A percentile compares a stretch with the other conserved stretches of the same genome.
phyloP scores from a whole-genome alignment of 1,139 yeast species.

The Kurtzmaniella natalensis region DNA sequence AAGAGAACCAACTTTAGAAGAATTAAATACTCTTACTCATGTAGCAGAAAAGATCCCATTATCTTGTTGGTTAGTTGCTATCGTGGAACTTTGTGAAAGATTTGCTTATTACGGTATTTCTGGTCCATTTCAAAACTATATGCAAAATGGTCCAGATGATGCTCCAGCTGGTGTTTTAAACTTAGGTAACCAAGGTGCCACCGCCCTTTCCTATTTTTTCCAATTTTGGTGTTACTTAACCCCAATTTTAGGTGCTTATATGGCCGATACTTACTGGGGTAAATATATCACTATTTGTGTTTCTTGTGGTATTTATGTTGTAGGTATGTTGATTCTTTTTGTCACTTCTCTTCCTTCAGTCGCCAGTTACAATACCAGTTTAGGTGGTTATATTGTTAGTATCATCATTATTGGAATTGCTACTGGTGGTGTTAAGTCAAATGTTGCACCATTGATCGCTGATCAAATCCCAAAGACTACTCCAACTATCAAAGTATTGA shows the following conservation, averaged over 20 bases:
- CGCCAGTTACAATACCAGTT: slow-evolving; percentile 40
- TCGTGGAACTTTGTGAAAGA: slow-evolving; percentile 79
- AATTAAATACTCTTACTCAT: slow-evolving; percentile 37
- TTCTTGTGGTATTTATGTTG: slow-evolving; percentile 55
- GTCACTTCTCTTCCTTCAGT: slow-evolving; percentile 69
- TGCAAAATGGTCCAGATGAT: slow-evolving; percentile 49
- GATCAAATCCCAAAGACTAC: slow-evolving; percentile 56
- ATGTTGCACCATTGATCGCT: slow-evolving; percentile 73
- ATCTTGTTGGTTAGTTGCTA: slow-evolving; percentile 66
- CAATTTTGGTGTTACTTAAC: slow-evolving; percentile 83
- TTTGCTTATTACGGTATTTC: slow-evolving; percentile 80
- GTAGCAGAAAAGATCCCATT: slow-evolving; percentile 37
- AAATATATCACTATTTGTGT: slow-evolving; percentile 64
- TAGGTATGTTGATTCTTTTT: slow-evolving; percentile 63
- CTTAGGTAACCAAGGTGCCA: slow-evolving; percentile 61
- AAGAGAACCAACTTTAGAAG: slow-evolving; percentile 35
- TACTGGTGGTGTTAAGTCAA: slow-evolving; percentile 80
- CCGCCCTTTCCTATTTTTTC: slow-evolving; percentile 71
- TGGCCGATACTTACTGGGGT: slow-evolving; percentile 74
- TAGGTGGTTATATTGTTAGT: slow-evolving; percentile 54
- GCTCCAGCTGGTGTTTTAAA: slow-evolving; percentile 59
- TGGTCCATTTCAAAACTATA: slow-evolving; percentile 75
- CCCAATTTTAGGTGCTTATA: slow-evolving; percentile 72
- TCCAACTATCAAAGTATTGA: slow-evolving; percentile 30
- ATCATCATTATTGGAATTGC: slow-evolving; percentile 71